Evolutionary conservation across 768 basidiomycete genomes (phyloP), one percentile per base, ranked within the genome.

Genomic region (Collybia sordida): DNA sequence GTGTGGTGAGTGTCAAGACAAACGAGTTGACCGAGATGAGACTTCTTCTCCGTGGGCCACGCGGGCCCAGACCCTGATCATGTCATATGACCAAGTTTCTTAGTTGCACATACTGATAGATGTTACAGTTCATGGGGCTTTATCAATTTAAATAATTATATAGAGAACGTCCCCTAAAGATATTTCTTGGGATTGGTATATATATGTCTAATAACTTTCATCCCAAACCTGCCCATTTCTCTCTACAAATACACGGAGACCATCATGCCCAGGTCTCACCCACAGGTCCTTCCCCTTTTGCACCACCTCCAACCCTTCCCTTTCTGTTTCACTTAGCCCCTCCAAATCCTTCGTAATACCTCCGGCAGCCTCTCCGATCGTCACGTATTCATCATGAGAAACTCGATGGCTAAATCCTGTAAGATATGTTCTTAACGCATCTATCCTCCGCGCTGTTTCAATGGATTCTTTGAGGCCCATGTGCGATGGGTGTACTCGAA

Each of bases 351-450:
- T 66, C 47, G 50, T 62, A 35, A 54, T 44, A 35, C 73, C 72
- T 38, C 72, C 75, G 38, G 78, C 72, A 7, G 72, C 71, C 64
- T 83, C 77, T 7, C 81, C 75, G 38, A 92, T 73, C n/a, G 73
- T 78, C 38, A 81, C 74, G 64, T 84, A 92, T 60, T 91, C 88
- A 15, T 86, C 87, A 60, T 94, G 91, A 1, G 82, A 70, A 24
- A 90, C 72, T n/a, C 86, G 82, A 61, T 93, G 91, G 19, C 78
- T 77, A 64, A 90, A 87, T 8, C 92, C 91, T 7, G 78, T 79
- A 49, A 91, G 64, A 61, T 93, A 93, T 14, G 82, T 90, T 56
- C 80, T 73, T 34, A 54, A 56, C 4, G 89, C 84, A 17, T 76
- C 71, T 46, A 93, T 68, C 52, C 76, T 71, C 53, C 83, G 68